These are phyloP conservation scores for Metschnikowia proteae DNA, from an alignment of 805 yeast genomes.

Conservation along the genomic window DNA sequence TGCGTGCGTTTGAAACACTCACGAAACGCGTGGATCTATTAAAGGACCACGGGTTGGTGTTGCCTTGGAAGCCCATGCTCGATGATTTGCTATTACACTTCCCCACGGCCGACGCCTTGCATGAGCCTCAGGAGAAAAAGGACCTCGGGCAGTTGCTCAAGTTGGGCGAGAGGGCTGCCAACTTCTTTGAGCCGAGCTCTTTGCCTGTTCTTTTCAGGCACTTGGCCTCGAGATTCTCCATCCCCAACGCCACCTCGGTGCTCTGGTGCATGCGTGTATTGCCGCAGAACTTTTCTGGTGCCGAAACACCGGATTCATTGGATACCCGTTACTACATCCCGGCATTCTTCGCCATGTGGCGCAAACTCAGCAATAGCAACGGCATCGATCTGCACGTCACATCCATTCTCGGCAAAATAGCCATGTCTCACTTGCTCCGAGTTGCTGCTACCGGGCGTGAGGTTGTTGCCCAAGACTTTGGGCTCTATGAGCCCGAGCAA, in stretches of 20 bases:
- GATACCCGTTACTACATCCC: slow-evolving; percentile 59
- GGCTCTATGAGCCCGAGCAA: slow-evolving; percentile 63
- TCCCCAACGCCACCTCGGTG: slow-evolving; percentile 49
- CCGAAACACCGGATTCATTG: slow-evolving; percentile 16
- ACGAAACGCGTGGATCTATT: slow-evolving; percentile 45
- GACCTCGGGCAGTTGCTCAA: slow-evolving; percentile 47
- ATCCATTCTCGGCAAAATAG: slow-evolving; percentile 58
- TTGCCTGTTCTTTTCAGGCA: slow-evolving; percentile 50
- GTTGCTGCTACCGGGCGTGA: slow-evolving; percentile 18
- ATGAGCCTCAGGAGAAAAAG: slow-evolving; percentile 45
- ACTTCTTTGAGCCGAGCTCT: slow-evolving; percentile 47
- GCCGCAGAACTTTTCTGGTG: slow-evolving; percentile 44
- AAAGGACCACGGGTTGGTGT: slow-evolving; percentile 35
- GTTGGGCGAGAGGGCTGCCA: slow-evolving; percentile 51
- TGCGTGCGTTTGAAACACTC: slow-evolving; percentile 56
- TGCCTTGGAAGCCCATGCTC: slow-evolving; percentile 51
- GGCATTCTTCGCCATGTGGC: slow-evolving; percentile 71
- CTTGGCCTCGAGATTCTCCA: slow-evolving; percentile 50
- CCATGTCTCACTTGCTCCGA: slow-evolving; percentile 43
- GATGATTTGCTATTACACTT: slow-evolving; percentile 32
- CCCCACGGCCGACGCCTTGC: slow-evolving; percentile 38
- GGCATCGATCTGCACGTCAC: slow-evolving; percentile 62
- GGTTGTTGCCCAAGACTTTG: slow-evolving; percentile 36
- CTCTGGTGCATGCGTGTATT: slow-evolving; percentile 52
- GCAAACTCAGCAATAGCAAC: slow-evolving; percentile 44